Conservation (phyloP, 176 grass and related monocot genomes). For the Saccharum spontaneum region DNA sequence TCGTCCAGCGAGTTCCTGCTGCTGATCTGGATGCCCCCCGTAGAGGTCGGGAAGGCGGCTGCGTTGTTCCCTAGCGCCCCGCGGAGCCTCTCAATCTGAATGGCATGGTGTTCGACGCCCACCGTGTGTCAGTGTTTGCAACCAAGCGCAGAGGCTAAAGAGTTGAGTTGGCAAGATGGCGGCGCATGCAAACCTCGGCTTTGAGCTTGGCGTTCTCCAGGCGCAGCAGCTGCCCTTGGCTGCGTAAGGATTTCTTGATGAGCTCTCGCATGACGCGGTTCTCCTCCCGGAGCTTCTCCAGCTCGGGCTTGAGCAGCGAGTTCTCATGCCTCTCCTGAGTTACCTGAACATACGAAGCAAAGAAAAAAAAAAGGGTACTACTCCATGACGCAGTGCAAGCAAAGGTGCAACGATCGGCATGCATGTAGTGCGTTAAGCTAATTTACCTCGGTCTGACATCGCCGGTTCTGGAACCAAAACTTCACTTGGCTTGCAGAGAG, state of each 20-base stretch:
- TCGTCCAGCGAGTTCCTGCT: conserved; percentile 30
- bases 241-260: conserved; percentile 42
- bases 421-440: background rate
- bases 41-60: conserved; percentile 5
- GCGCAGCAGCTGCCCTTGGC: conserved; percentile 58
- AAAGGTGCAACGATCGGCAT: background rate
- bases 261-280: conserved; percentile 65
- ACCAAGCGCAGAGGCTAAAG: background rate
- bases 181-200: conserved; percentile 52
- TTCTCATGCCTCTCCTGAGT: conserved; percentile 91
- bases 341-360: conserved; percentile 36
- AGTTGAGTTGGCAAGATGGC: background rate
- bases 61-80: no score
- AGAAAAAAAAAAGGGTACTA: background rate
- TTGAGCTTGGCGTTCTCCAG: conserved; percentile 70
- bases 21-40: conserved; percentile 4
- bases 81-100: background rate
- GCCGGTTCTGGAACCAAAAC: conserved; percentile 96
- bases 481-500: conserved; percentile 84
- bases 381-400: background rate
- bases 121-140: background rate
- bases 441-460: conserved; percentile 86
- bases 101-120: background rate
- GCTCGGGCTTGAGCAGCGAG: conserved; percentile 57
- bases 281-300: conserved; percentile 69